phyloP scores from a whole-genome alignment of 495 filamentous ascomycete species.

The Ramalina intermedia region DNA sequence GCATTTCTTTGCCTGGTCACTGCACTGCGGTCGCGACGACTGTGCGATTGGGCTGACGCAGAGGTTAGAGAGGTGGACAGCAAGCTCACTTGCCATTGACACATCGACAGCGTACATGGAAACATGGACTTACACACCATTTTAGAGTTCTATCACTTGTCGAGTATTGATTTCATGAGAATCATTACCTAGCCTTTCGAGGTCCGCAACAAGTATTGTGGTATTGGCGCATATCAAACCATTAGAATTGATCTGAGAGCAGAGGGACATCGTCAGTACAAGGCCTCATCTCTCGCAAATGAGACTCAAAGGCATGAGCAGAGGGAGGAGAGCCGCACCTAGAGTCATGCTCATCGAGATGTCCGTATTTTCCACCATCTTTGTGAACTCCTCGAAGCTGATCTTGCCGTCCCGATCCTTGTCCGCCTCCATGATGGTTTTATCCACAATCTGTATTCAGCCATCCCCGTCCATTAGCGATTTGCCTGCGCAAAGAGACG shows the following conservation, averaged over 20 bases:
- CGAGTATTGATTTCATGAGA: conserved; percentile 4
- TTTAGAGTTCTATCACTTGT: too few relatives aligned
- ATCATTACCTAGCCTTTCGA: background rate
- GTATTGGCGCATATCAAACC: background rate
- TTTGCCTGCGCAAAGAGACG: too few relatives aligned
- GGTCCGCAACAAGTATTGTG: background rate
- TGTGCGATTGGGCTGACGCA: too few relatives aligned
- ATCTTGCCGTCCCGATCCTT: conserved; percentile 93
- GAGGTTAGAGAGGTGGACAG: background rate
- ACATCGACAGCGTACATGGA: background rate
- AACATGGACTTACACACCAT: too few relatives aligned
- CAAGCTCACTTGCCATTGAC: background rate
- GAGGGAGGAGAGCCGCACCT: conserved; percentile 40
- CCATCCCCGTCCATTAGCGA: too few relatives aligned
- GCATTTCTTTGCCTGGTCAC: too few relatives aligned
- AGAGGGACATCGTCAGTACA: background rate
- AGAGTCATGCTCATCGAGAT: conserved; percentile 97
- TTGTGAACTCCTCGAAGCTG: conserved; percentile 96
- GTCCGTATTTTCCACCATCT: conserved; percentile 98
- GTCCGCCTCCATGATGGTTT: conserved; percentile 99
- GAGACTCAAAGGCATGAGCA: background rate
- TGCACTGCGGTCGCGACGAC: too few relatives aligned
- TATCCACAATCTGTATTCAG: conserved; percentile 56
- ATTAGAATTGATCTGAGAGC: conserved; percentile 11
- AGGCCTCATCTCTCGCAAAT: background rate